phyloP scores from a whole-genome alignment of 2,329 filamentous ascomycete genomes.

The Pseudonectria buxi region DNA sequence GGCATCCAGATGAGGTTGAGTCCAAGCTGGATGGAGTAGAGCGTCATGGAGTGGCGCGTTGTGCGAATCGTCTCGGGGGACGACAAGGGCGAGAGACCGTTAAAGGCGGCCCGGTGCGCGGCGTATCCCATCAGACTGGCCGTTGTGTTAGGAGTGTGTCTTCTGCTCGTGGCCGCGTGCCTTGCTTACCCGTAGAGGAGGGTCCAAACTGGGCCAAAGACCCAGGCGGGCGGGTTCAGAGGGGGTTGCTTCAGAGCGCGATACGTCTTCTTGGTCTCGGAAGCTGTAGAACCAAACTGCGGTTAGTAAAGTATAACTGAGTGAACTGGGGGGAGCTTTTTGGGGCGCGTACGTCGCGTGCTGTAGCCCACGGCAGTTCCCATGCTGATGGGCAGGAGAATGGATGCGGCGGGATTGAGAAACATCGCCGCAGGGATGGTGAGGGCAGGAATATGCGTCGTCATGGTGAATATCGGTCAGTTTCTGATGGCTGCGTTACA shows the following conservation, averaged over 20 bases:
- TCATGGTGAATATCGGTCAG: slow-evolving; percentile 51
- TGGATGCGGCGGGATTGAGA: slow-evolving; percentile 62
- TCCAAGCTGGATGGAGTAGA: slow-evolving; percentile 80
- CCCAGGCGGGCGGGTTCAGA: slow-evolving; percentile 50
- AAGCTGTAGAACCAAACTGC: slow-evolving; percentile 32
- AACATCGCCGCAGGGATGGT: slow-evolving; percentile 69
- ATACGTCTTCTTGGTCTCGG: slow-evolving; percentile 56
- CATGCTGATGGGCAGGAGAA: slow-evolving; percentile 67
- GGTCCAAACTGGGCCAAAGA: slow-evolving; percentile 62
- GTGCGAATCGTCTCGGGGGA: slow-evolving; percentile 47
- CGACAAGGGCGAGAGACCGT: slow-evolving; percentile 52
- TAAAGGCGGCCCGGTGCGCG: slow-evolving; percentile 67
- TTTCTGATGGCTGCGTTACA: too few species aligned
- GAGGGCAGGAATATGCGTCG: slow-evolving; percentile 69
- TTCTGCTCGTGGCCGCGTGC: slow-evolving; percentile 4
- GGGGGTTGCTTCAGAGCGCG: slow-evolving; percentile 61
- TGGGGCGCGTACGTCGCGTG: slow-evolving; percentile 49
- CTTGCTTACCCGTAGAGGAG: slow-evolving; percentile 49
- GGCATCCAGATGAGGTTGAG: slow-evolving; percentile 90
- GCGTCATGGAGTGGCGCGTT: slow-evolving; percentile 62
- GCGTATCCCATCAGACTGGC: slow-evolving; percentile 74
- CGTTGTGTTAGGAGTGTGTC: neutral
- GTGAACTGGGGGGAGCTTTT: slow-evolving; percentile 1
- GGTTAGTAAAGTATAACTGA: neutral
- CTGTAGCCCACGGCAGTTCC: slow-evolving; percentile 69